Evolutionary conservation across 345 rosid genomes (phyloP).

Genomic region (Aquilaria yunnanensis): DNA sequence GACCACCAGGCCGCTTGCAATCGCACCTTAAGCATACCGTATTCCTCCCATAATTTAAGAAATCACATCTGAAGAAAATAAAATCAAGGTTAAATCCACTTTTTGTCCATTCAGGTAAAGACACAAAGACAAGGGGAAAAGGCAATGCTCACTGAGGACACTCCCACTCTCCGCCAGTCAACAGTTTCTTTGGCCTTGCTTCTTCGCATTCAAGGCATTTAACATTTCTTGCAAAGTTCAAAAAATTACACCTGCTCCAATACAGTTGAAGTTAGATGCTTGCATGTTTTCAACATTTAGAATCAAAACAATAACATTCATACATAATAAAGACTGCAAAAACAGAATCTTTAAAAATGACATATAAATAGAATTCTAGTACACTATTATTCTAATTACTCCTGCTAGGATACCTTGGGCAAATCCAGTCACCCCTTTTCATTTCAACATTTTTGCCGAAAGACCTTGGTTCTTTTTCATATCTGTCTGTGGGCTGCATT

Average conservation of each 20-base stretch:
- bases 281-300: no score
- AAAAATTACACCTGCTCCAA: conserved; percentile 72
- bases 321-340: conserved; percentile 3
- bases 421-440: conserved; percentile 97
- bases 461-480: conserved; percentile 37
- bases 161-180: conserved; percentile 94
- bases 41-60: conserved; percentile 72
- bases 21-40: conserved; percentile 89
- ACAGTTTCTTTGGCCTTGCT: conserved; percentile 77
- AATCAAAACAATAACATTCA: no score
- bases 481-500: conserved; percentile 32
- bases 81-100: conserved; percentile 14
- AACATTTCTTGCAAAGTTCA: conserved; percentile 88
- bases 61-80: conserved; percentile 63
- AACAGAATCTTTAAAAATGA: neutral
- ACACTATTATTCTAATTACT: no score
- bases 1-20: conserved; percentile 63
- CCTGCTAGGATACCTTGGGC: conserved; percentile 46
- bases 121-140: conserved; percentile 11
- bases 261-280: conserved; percentile 11
- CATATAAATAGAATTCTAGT: conserved; percentile 1
- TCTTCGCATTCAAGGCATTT: conserved; percentile 89
- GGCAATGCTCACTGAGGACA: conserved; percentile 85
- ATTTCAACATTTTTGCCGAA: conserved; percentile 47
- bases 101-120: neutral